Evolutionary conservation across 352 stramenopile species (phyloP).

Genomic region (Phytophthora ramorum): DNA sequence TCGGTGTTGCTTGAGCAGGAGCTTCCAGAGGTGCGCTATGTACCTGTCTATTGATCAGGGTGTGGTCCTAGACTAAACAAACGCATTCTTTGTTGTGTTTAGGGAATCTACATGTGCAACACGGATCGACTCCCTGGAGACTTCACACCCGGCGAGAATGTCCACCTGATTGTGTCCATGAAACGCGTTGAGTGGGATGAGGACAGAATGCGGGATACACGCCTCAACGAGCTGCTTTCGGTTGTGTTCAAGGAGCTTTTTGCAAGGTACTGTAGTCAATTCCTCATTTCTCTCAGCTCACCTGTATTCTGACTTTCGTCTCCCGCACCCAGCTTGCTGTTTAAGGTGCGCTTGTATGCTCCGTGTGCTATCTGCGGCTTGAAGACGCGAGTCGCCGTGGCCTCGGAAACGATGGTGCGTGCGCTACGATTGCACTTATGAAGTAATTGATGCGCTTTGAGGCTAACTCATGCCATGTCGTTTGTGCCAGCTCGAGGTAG

Average conservation of each 20-base stretch:
- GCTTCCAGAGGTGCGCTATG: constrained; percentile 62
- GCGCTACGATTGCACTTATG: background rate
- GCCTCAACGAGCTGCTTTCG: constrained; percentile 84
- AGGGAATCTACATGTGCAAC: constrained; percentile 90
- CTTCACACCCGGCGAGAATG: constrained; percentile 73
- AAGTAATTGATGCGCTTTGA: background rate
- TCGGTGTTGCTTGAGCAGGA: constrained; percentile 91
- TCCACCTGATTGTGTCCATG: constrained; percentile 89
- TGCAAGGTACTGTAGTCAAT: constrained; percentile 58
- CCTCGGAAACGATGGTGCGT: constrained; percentile 83
- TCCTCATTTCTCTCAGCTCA: background rate
- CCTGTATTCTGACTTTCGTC: background rate
- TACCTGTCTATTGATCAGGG: background rate
- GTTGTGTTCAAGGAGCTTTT: constrained; percentile 89
- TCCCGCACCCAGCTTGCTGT: constrained; percentile 52
- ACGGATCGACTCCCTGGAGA: constrained; percentile 81
- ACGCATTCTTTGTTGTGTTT: background rate
- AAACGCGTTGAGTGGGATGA: constrained; percentile 90
- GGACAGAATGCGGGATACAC: constrained; percentile 87
- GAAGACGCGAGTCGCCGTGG: constrained; percentile 76
- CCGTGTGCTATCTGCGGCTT: constrained; percentile 86
- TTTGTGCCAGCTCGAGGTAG: constrained; percentile 76
- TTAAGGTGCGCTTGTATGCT: constrained; percentile 61
- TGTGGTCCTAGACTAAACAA: background rate
- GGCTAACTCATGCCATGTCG: constrained; percentile 2